Percentiles rank a stretch among this genome's conserved stretches.
Conservation (phyloP, 768 basidiomycete species). For the Mycena polygramma region DNA sequence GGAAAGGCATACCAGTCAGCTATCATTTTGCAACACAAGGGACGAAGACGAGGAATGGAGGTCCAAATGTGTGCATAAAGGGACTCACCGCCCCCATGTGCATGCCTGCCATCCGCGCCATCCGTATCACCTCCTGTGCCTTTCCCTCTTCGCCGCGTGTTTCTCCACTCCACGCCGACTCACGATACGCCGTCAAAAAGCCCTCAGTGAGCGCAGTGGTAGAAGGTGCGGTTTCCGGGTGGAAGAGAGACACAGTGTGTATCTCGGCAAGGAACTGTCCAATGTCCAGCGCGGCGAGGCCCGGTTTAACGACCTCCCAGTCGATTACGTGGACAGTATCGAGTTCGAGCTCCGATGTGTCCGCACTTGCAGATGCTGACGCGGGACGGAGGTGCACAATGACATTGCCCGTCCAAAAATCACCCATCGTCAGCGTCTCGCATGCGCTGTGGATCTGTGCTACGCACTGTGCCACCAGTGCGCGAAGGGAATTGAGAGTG, state of each 20-base stretch:
- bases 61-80: too few relatives aligned
- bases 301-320: slow-evolving; percentile 74
- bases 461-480: slow-evolving; percentile 44
- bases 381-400: slow-evolving; percentile 55
- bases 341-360: slow-evolving; percentile 38
- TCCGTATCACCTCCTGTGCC: neutral
- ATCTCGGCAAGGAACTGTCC: slow-evolving; percentile 78
- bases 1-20: too few relatives aligned
- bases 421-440: slow-evolving; percentile 60
- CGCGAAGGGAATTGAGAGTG: slow-evolving; percentile 49
- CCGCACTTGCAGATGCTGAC: slow-evolving; percentile 22
- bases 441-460: slow-evolving; percentile 41
- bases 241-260: slow-evolving; percentile 61
- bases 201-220: slow-evolving; percentile 49
- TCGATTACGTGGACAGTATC: slow-evolving; percentile 66
- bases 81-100: slow-evolving; percentile 26
- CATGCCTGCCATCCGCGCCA: slow-evolving; percentile 12
- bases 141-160: slow-evolving; percentile 4
- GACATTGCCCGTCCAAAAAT: slow-evolving; percentile 82
- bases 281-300: slow-evolving; percentile 69
- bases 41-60: too few relatives aligned
- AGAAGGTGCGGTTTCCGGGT: slow-evolving; percentile 53
- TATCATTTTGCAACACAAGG: too few relatives aligned
- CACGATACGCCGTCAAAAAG: slow-evolving; percentile 61
- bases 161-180: too few relatives aligned